These are phyloP conservation scores for Wallacemonas sp. DNA, from an alignment of 208 protist genomes.

Conservation along the genomic window DNA sequence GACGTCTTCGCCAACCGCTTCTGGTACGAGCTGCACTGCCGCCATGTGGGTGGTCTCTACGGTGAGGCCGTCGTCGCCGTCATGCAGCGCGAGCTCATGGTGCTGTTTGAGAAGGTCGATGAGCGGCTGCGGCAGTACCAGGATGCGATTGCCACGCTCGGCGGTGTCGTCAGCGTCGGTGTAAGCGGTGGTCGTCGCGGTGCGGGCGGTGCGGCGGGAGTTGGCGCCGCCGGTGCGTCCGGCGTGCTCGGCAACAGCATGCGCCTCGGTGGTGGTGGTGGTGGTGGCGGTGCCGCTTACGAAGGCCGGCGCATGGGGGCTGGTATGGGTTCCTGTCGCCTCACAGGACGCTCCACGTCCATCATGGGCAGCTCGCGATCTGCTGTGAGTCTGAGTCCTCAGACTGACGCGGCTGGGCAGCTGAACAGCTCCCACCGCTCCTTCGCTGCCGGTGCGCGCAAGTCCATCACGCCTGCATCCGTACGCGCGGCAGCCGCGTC, in stretches of 20 bases:
- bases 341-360: slow-evolving; percentile 1
- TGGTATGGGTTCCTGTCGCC: background rate
- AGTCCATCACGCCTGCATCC: background rate
- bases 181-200: too few species aligned
- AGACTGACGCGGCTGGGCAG: too few species aligned
- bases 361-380: background rate
- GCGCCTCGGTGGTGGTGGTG: background rate
- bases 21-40: slow-evolving; percentile 61
- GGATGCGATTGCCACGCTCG: slow-evolving; percentile 18
- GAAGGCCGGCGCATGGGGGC: background rate
- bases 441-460: background rate
- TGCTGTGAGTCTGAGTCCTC: too few species aligned
- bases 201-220: too few species aligned
- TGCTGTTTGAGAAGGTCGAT: slow-evolving; percentile 42
- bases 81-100: slow-evolving; percentile 10
- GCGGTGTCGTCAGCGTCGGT: background rate
- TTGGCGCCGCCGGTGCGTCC: too few species aligned
- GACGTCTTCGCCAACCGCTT: slow-evolving; percentile 59
- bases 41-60: slow-evolving; percentile 31
- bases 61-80: slow-evolving; percentile 13
- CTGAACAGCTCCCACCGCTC: background rate
- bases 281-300: background rate
- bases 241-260: too few species aligned
- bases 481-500: background rate
- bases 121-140: slow-evolving; percentile 36